phyloP scores from a whole-genome alignment of 1,139 yeast species.

The Yamadazyma sp. region DNA sequence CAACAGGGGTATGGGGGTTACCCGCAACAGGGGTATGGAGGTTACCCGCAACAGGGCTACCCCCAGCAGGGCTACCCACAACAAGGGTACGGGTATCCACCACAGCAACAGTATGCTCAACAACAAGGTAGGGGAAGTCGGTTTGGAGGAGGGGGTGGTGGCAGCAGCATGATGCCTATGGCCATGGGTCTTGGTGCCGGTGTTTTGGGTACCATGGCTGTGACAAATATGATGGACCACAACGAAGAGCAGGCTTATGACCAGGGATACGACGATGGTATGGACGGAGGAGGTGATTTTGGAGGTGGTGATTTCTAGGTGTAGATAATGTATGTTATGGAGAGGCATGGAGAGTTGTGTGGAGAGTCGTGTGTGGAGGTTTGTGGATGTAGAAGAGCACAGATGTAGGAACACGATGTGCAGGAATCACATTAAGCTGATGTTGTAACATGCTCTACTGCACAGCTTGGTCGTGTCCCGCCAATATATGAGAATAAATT shows the following conservation, averaged over 20 bases:
- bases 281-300: conserved; percentile 26
- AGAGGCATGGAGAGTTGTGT: no score
- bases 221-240: conserved; percentile 43
- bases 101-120: conserved; percentile 18
- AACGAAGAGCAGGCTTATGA: conserved; percentile 34
- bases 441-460: no score
- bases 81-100: no score
- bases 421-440: no score
- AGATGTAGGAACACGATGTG: no score
- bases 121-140: conserved; percentile 19
- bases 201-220: conserved; percentile 67
- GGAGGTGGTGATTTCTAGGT: conserved; percentile 24
- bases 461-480: neutral
- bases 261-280: conserved; percentile 28
- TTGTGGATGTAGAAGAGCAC: no score
- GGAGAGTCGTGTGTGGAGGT: no score
- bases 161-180: conserved; percentile 16
- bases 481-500: conserved; percentile 6
- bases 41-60: conserved; percentile 17
- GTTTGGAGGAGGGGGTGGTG: conserved; percentile 37
- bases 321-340: no score
- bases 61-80: conserved; percentile 23
- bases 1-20: conserved; percentile 9
- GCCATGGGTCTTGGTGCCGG: conserved; percentile 83
- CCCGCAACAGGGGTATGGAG: conserved; percentile 16